phyloP scores from a whole-genome alignment of 176 grass and related monocot genomes.

The Poa annua region DNA sequence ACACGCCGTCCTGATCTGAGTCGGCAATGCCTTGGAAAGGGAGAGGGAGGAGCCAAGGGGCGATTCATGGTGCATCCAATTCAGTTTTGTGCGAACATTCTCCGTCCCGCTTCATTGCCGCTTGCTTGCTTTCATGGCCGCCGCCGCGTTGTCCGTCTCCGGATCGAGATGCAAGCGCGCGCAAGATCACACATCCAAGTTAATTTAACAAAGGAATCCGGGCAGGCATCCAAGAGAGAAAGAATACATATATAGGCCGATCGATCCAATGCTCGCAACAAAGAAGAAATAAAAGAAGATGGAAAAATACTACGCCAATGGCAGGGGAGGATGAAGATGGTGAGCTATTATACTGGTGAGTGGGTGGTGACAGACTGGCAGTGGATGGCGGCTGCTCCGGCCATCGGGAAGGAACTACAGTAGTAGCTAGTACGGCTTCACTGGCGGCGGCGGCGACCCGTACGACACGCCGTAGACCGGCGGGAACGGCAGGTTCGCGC shows the following conservation, averaged over 20 bases:
- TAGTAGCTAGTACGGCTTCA: slow-evolving; percentile 46
- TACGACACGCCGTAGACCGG: slow-evolving; percentile 71
- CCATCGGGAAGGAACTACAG: slow-evolving; percentile 19
- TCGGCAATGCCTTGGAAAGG: not conserved
- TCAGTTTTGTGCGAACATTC: not conserved
- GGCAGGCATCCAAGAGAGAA: not conserved
- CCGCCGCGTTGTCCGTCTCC: not conserved
- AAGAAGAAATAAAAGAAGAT: not conserved
- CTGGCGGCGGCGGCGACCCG: slow-evolving; percentile 64
- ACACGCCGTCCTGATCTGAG: not conserved
- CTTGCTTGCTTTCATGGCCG: not conserved
- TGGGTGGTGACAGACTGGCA: not conserved
- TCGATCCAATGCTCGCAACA: slow-evolving; percentile 41
- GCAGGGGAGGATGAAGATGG: not conserved
- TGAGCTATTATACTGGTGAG: slow-evolving; percentile 51
- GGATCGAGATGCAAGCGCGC: not conserved
- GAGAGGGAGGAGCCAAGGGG: not conserved
- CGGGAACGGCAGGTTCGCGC: slow-evolving; percentile 56
- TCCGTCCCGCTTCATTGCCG: not conserved
- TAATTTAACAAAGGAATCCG: slow-evolving; percentile 33
- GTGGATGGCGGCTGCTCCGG: not conserved
- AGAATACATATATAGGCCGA: slow-evolving; percentile 55
- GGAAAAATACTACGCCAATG: slow-evolving; percentile 34
- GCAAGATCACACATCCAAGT: slow-evolving; percentile 14
- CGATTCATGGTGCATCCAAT: not conserved